Base-by-base conservation (phyloP, 768 basidiomycete species). In the Podaxis sp. region DNA sequence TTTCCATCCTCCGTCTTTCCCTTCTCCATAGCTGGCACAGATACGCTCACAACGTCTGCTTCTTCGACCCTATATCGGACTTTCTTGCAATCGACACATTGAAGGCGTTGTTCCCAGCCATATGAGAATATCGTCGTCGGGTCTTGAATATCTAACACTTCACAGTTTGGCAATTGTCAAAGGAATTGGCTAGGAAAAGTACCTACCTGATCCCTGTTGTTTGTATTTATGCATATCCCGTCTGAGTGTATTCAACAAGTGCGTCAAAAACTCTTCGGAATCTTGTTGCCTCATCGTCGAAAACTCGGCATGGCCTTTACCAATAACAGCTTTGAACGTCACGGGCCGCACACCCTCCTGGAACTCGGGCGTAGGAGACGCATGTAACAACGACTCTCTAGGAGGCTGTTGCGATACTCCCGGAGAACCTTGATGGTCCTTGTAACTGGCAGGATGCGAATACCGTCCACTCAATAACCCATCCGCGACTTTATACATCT, bases 281-380 rank as follows among this genome's bases (percentile, higher is more conserved):
- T 99, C 97, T 70, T 98, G 97, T 72, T 99, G 96, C 55, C 85
- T 82, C 95, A 98, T 98, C 50, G 95, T 98, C 36, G 90, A 79
- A 67, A 98, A 98, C 74, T 98, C 97, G 35, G 84, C 84, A 67
- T 98, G 97, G 1, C 93, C 94, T 65, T 90, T 91, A 2, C 96
- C 96, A 37, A 98, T 84, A 9, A 98, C 82, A 4, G 86, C 76
- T 73, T 98, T 98, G 79, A 98, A 93, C 63, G 84, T 85, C 1
- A 79, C 78, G 0, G 96, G 97, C 46, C 83, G 82, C 44, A 99
- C 71, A 0, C 97, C 97, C 23, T 82, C 84, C 69, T 98, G 96
- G 76, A 92, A 95, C 3, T 83, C 78, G 0, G 84, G 82, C 59
- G 65, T 81, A 60, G 65, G 74, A 54, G 66, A 73, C 67, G 69